A percentile compares a stretch with the other conserved stretches of the same genome.
phyloP scores from a whole-genome alignment of 2,329 filamentous ascomycete species.

The Rhynchosporium agropyri region DNA sequence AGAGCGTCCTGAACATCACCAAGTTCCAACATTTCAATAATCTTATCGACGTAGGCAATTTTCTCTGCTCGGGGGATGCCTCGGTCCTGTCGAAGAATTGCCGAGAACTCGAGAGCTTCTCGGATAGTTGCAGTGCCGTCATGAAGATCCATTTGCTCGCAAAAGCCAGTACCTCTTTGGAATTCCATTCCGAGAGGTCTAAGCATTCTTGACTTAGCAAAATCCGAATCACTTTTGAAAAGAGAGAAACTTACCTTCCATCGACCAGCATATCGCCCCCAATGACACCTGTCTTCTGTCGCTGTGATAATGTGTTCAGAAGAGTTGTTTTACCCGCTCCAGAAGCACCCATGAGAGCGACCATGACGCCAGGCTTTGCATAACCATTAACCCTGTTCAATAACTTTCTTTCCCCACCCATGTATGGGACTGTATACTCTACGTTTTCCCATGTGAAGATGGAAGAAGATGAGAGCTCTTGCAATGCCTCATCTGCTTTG shows the following conservation, averaged over 20 bases:
- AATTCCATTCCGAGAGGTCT: slow-evolving; percentile 60
- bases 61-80: slow-evolving; percentile 60
- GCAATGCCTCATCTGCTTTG: slow-evolving; percentile 46
- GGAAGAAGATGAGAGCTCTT: slow-evolving; percentile 58
- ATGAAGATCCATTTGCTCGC: slow-evolving; percentile 73
- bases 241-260: slow-evolving; percentile 47
- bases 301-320: slow-evolving; percentile 73
- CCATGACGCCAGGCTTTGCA: slow-evolving; percentile 75
- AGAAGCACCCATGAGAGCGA: slow-evolving; percentile 79
- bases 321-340: slow-evolving; percentile 85
- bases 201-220: too few relatives aligned
- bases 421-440: slow-evolving; percentile 72
- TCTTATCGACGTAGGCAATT: slow-evolving; percentile 66
- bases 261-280: slow-evolving; percentile 74
- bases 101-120: slow-evolving; percentile 70
- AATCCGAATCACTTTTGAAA: too few relatives aligned
- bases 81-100: slow-evolving; percentile 62
- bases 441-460: slow-evolving; percentile 74
- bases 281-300: slow-evolving; percentile 63
- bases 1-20: slow-evolving; percentile 68
- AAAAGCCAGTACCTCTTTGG: slow-evolving; percentile 70
- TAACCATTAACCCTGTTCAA: slow-evolving; percentile 74
- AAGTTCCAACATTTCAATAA: slow-evolving; percentile 67
- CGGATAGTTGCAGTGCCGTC: slow-evolving; percentile 68
- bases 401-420: slow-evolving; percentile 61